Evolutionary conservation across 352 stramenopile species (phyloP), one percentile per base, ranked within the genome.

Genomic region (Pythium folliculosum): DNA sequence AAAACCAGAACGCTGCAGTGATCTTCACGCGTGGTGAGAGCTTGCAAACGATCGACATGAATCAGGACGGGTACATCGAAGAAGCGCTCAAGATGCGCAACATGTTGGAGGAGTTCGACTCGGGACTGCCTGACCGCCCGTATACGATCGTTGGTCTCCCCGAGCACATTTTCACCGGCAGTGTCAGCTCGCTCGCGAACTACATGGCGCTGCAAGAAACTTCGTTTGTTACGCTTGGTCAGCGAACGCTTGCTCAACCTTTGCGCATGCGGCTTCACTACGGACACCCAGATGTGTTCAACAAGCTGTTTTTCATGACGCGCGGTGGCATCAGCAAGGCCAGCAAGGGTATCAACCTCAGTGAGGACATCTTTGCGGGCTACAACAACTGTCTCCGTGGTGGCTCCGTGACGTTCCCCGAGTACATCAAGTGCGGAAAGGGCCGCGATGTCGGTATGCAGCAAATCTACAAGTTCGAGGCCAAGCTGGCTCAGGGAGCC

Each of bases 401-500:
- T 50, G 97, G 97, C 21, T 91, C 91, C 12, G 96, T 99, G 19
- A 89, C 89, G 2, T 99, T 99, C 85, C 97, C 97, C n/a, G 97
- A 99, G 79, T 99, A 99, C 74, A 88, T 98, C 51, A 98, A 99
- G 81, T 97, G 98, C 49, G 97, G 97, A 56, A 99, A 99, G 75
- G 97, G 97, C 40, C 94, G 97, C 56, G 97, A 99, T 91, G 97
- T 99, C 27, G 97, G 97, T 47, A 99, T 99, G 96, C 98, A 98
- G 72, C 97, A 99, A 75, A 99, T 99, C 68, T 99, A 99, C 86
- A 99, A 99, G 79, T 99, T 99, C 66, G 97, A 99, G 77, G 97
- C 97, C 1, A 99, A 99, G 69, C 80, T 98, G 12, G 97, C 94
- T 61, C 96, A 99, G 77, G 97, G 97, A 54, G 97, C 97, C 13